Evolutionary conservation across 73 alveolate genomes (phyloP), one percentile per base, ranked within the genome.

Genomic region (Paramecium tetraurelia): DNA sequence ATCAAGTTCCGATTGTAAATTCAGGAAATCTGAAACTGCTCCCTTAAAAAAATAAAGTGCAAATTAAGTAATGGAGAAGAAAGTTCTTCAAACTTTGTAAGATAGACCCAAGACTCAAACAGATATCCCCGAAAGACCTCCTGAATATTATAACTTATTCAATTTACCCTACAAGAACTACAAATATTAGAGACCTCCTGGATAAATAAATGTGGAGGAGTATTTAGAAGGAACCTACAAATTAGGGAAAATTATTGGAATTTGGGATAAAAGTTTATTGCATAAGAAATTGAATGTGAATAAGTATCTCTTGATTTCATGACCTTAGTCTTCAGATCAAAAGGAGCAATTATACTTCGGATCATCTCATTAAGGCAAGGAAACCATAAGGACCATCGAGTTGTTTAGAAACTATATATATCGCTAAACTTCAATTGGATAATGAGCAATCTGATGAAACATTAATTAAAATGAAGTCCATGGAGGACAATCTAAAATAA

Each of bases 391-490:
- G 86, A 10, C 86, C 86, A 0, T 80, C 90, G 1, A 80, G 90
- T 48, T 80, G 90, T 80, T 80, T 80, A 46, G 90, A 80, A 24
- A 80, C 90, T 7, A 80, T 80, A n/a, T 80, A 80, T 44, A 80
- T 80, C 0, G 90, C 90, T 10, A 80, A 80, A 16, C 7, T 80
- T 20, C 18, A 80, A 48, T 48, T 80, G 24, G 90, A 80, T 11
- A 41, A 80, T 80, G 90, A 80, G 11, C 16, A 80, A 80, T 80
- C 59, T 3, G 16, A 46, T 44, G 75, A 80, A 22, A 14, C 76
- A 46, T 44, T 44, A 10, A 35, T 31, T 3, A 80, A 80, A 80
- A 41, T 80, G 43, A 80, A 75, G 21, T 44, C 75, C 4, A 31
- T 80, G 57, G 90, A 80, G 22, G 90, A 80, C 21, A 75, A 31